phyloP scores from a whole-genome alignment of 331 rosid species.

The Rosa hybrid region DNA sequence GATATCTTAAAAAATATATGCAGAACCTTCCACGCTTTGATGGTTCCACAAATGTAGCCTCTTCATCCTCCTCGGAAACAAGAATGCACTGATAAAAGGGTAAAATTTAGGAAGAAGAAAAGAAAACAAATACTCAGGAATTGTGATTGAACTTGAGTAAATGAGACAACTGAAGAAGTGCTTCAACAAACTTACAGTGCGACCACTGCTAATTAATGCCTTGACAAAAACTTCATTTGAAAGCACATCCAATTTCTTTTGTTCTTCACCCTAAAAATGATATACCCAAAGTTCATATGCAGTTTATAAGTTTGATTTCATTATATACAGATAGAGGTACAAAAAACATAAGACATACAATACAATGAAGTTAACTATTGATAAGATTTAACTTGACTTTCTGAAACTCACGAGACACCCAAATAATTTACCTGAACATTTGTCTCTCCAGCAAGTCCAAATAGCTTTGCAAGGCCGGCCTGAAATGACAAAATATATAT shows the following conservation, averaged over 20 bases:
- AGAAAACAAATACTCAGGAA: neutral
- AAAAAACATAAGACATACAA: neutral
- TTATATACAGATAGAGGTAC: neutral
- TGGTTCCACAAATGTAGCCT: conserved; percentile 59
- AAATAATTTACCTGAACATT: conserved; percentile 60
- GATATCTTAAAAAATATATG: too few relatives aligned
- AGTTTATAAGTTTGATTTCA: neutral
- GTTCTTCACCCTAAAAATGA: conserved; percentile 77
- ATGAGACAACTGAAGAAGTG: neutral
- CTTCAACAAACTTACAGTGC: conserved; percentile 57
- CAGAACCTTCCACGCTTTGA: conserved; percentile 66
- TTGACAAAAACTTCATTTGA: conserved; percentile 86
- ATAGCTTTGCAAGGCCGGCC: conserved; percentile 84
- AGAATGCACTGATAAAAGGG: conserved; percentile 60
- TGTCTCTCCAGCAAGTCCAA: conserved; percentile 88
- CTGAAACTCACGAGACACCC: neutral
- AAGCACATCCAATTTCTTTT: conserved; percentile 90
- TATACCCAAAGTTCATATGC: neutral
- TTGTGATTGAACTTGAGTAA: neutral
- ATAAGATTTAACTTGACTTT: too few relatives aligned
- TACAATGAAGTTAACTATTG: neutral
- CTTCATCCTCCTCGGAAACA: conserved; percentile 79
- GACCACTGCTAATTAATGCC: conserved; percentile 83
- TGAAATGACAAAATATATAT: conserved; percentile 22
- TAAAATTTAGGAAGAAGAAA: neutral